Evolutionary conservation across 2,329 filamentous ascomycete genomes (phyloP).

Genomic region (Neofusicoccum ribis): DNA sequence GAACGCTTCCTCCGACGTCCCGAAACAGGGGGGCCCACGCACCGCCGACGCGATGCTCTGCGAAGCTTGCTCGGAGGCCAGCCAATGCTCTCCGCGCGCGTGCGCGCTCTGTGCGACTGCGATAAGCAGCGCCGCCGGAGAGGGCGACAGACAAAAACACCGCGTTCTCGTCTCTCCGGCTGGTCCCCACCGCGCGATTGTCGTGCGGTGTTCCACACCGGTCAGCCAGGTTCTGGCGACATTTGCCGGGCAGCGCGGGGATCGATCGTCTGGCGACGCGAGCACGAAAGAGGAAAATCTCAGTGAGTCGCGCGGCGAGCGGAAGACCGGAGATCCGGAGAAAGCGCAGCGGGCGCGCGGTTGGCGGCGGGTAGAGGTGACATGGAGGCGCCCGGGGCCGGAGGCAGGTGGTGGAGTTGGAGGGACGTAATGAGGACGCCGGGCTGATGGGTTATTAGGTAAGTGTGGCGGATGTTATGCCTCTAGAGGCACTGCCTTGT

Average conservation of each 20-base stretch:
- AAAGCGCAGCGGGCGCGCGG: not conserved
- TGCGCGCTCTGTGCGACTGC: not conserved
- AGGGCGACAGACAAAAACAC: not conserved
- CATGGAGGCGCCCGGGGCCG: too few relatives aligned
- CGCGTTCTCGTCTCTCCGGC: not conserved
- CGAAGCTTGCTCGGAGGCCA: not conserved
- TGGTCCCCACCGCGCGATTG: not conserved
- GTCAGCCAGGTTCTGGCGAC: not conserved
- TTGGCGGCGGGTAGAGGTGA: not conserved
- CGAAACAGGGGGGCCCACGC: too few relatives aligned
- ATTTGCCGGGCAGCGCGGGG: not conserved
- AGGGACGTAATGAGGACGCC: slow-evolving; percentile 8
- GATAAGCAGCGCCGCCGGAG: not conserved
- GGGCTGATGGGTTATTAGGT: slow-evolving; percentile 14
- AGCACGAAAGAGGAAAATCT: not conserved
- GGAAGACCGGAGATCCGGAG: not conserved
- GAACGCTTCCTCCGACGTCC: not conserved
- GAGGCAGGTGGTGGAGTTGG: not conserved
- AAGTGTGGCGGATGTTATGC: slow-evolving; percentile 13
- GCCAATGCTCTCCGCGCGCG: not conserved
- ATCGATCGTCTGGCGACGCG: not conserved
- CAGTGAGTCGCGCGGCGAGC: not conserved
- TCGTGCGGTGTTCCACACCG: slow-evolving; percentile 1
- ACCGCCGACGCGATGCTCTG: not conserved
- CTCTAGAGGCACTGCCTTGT: slow-evolving; percentile 5